Base-by-base conservation (phyloP, 2,329 filamentous ascomycete species). In the Parasarocladium wereldwijsianum region DNA sequence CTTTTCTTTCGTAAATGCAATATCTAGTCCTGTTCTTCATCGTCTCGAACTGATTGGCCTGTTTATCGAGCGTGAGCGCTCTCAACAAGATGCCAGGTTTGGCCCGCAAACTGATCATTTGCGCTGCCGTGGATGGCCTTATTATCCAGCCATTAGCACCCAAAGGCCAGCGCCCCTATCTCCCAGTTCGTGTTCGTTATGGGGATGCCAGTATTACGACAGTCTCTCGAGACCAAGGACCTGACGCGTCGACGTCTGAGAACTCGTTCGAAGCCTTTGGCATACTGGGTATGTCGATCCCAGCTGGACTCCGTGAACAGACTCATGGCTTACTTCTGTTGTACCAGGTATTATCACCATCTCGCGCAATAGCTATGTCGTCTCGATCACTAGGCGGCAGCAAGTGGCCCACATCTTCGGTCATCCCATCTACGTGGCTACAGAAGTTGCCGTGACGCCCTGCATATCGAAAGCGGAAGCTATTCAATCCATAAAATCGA, bases 371-470 rank as follows among this genome's bases (percentile, higher is more conserved):
- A 81, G 75, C 38, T 96, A 87, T 52, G 68, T 98, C 6, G 70
- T 98, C 34, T 78, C 83, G 8, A 92, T 98, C 43, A 85, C 78
- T 14, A 71, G 75, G 34, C 80, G 87, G 26, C 71, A 92, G 44
- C 82, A 93, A 50, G 85, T 96, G 29, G 90, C 90, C 3, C 77
- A 86, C 39, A 74, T 96, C 29, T 74, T 76, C 39, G 84, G 83
- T 5, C 76, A 70, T 32, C 77, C 86, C 0, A 62, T 96, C 32
- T 98, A 92, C 51, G 76, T 84, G 22, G 72, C 94, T 35, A 90
- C 80, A 24, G 83, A 92, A 42, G 81, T 96, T 18, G 78, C 84
- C 6, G 60, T 96, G n/a, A 93, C 93, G 5, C 90, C 90, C 1
- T 74, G 90, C 31, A 70, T 76, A 3, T 87, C 80, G 5, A 76